Conservation (phyloP, 140 eudicot genomes). For the Cichorium intybus region DNA sequence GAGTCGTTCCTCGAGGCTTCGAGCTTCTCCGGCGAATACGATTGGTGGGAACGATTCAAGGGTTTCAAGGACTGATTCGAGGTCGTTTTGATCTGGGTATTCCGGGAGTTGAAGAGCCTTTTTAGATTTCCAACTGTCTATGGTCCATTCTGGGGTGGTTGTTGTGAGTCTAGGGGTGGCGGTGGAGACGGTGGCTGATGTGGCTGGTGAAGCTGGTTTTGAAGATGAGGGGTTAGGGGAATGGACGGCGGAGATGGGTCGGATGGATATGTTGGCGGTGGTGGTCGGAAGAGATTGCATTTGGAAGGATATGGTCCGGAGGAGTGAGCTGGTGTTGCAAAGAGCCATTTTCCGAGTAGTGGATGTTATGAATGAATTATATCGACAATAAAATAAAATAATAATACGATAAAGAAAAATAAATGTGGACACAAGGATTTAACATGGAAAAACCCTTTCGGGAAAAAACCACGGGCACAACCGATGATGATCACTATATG, state of each 20-base stretch:
- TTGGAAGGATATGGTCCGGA: conserved; percentile 41
- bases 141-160: conserved; percentile 44
- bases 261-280: conserved; percentile 33
- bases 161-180: conserved; percentile 19
- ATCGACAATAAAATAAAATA: too few relatives aligned
- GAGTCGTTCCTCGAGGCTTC: conserved; percentile 73
- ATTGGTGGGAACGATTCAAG: conserved; percentile 76
- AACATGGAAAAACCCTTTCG: too few relatives aligned
- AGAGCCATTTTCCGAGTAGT: conserved; percentile 54
- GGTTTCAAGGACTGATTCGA: conserved; percentile 58
- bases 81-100: conserved; percentile 60
- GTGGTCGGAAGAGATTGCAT: conserved; percentile 23
- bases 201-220: conserved; percentile 25
- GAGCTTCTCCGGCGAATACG: conserved; percentile 85
- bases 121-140: conserved; percentile 69
- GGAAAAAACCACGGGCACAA: too few relatives aligned
- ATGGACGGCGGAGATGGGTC: conserved; percentile 60
- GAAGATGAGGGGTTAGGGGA: conserved; percentile 42
- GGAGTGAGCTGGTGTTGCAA: conserved; percentile 36
- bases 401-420: too few relatives aligned
- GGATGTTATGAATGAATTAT: too few relatives aligned
- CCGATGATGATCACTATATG: too few relatives aligned
- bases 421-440: too few relatives aligned
- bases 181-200: conserved; percentile 39
- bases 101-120: conserved; percentile 81